Percentiles rank a stretch among this genome's conserved stretches.
Evolutionary conservation across 2,329 filamentous ascomycete species (phyloP).

Genomic region (Tolypocladium album): DNA sequence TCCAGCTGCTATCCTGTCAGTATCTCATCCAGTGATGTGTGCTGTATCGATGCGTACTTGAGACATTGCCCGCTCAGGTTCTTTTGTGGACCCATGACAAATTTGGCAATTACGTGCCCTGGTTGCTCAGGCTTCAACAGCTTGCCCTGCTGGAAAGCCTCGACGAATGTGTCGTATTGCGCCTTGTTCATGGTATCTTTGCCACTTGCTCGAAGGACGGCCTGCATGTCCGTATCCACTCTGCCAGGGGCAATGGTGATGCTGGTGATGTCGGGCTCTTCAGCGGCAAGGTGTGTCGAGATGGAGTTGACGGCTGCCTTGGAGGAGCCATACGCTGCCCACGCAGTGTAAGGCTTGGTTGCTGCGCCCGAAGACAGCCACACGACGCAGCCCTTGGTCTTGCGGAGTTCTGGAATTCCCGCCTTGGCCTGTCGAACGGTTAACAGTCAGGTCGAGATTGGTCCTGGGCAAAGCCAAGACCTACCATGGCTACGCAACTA

Average conservation of each 20-base stretch:
- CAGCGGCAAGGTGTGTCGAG: conserved; percentile 57
- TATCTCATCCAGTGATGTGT: neutral
- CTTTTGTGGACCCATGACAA: conserved; percentile 54
- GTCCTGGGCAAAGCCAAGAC: conserved; percentile 3
- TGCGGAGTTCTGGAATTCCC: conserved; percentile 57
- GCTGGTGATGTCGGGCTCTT: conserved; percentile 67
- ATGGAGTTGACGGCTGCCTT: conserved; percentile 82
- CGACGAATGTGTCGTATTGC: conserved; percentile 58
- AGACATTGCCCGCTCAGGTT: conserved; percentile 69
- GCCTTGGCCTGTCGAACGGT: conserved; percentile 49
- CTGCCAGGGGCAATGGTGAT: conserved; percentile 68
- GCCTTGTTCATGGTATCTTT: conserved; percentile 36
- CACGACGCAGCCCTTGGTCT: conserved; percentile 59
- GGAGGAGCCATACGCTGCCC: conserved; percentile 72
- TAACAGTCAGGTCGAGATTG: conserved; percentile 1
- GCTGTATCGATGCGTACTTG: conserved; percentile 35
- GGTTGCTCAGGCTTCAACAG: conserved; percentile 76
- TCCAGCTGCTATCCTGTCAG: conserved; percentile 21
- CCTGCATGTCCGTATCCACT: conserved; percentile 86
- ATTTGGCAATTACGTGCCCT: conserved; percentile 72
- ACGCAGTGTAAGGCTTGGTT: conserved; percentile 52
- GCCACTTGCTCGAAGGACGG: conserved; percentile 58
- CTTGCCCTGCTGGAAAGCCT: conserved; percentile 57
- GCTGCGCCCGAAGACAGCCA: conserved; percentile 76
- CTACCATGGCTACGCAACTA: conserved; percentile 68